phyloP scores from a whole-genome alignment of 2,329 filamentous ascomycete species.

The Pyrenochaeta sp. region DNA sequence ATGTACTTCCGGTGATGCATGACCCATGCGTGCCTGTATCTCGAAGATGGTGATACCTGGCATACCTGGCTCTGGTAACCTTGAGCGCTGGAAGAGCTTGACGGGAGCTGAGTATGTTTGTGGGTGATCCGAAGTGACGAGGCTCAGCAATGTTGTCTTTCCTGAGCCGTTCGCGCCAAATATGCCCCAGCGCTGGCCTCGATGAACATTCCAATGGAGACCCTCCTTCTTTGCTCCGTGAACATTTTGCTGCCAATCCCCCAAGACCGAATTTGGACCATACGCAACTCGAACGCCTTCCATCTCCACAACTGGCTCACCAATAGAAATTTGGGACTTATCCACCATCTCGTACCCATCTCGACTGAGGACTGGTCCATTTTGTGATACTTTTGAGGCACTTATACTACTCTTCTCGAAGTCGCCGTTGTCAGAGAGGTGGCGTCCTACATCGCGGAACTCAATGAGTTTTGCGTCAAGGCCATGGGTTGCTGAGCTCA shows the following conservation, averaged over 20 bases:
- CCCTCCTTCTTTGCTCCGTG: conserved; percentile 65
- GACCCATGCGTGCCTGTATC: conserved; percentile 86
- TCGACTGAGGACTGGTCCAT: conserved; percentile 28
- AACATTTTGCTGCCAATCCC: conserved; percentile 75
- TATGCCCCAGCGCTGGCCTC: conserved; percentile 88
- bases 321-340: conserved; percentile 41
- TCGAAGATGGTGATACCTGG: conserved; percentile 90
- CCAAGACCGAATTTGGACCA: conserved; percentile 77
- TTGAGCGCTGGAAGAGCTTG: conserved; percentile 81
- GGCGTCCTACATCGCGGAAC: conserved; percentile 36
- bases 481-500: conserved; percentile 5
- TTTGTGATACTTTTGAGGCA: conserved; percentile 2
- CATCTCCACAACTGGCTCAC: conserved; percentile 86
- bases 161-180: conserved; percentile 95
- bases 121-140: conserved; percentile 95
- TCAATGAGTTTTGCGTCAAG: conserved; percentile 33
- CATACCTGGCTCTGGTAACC: conserved; percentile 76
- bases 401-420: conserved; percentile 26
- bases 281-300: conserved; percentile 83
- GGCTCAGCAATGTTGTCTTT: conserved; percentile 91
- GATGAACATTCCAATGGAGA: conserved; percentile 81
- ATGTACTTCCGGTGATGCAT: conserved; percentile 93
- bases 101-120: conserved; percentile 92
- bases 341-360: conserved; percentile 43
- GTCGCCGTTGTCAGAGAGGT: conserved; percentile 37